Evolutionary conservation across 1,284 basidiomycete genomes (phyloP).

Genomic region (Tremellales sp.): DNA sequence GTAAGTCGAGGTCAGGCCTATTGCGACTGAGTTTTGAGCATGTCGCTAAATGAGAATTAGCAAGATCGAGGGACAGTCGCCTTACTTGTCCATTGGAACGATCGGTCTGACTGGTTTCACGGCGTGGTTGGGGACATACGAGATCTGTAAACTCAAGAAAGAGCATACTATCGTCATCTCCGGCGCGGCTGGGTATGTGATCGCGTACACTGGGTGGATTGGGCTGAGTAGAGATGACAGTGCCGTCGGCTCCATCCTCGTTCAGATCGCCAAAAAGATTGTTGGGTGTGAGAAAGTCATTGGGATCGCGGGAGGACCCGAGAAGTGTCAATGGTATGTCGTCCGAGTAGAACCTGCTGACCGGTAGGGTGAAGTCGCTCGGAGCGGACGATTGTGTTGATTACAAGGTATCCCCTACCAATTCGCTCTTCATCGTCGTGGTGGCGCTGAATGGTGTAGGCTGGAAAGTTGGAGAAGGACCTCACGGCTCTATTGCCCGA

Average conservation of each 20-base stretch:
- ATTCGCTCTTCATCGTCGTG: not conserved
- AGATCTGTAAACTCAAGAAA: slow-evolving; percentile 40
- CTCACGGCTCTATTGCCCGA: slow-evolving; percentile 34
- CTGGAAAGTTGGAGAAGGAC: slow-evolving; percentile 22
- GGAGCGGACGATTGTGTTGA: slow-evolving; percentile 53
- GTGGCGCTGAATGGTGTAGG: not conserved
- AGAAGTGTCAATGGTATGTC: slow-evolving; percentile 54
- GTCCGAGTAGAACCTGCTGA: too few relatives aligned
- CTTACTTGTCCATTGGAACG: slow-evolving; percentile 14
- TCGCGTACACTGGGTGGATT: not conserved
- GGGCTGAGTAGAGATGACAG: slow-evolving; percentile 7
- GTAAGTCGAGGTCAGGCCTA: slow-evolving; percentile 1
- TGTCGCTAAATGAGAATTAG: too few relatives aligned
- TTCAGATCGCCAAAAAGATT: slow-evolving; percentile 47
- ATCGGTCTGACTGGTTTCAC: slow-evolving; percentile 37
- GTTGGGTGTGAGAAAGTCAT: slow-evolving; percentile 51
- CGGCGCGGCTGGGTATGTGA: slow-evolving; percentile 41
- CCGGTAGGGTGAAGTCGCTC: slow-evolving; percentile 48
- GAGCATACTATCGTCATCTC: slow-evolving; percentile 47
- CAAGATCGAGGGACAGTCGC: slow-evolving; percentile 6
- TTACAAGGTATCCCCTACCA: slow-evolving; percentile 47
- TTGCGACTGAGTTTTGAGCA: slow-evolving; percentile 5
- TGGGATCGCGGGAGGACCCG: slow-evolving; percentile 52
- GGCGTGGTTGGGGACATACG: slow-evolving; percentile 42
- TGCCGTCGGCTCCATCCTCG: slow-evolving; percentile 33